Evolutionary conservation across 208 protist genomes (phyloP).

Genomic region (Leishmania tarentolae): DNA sequence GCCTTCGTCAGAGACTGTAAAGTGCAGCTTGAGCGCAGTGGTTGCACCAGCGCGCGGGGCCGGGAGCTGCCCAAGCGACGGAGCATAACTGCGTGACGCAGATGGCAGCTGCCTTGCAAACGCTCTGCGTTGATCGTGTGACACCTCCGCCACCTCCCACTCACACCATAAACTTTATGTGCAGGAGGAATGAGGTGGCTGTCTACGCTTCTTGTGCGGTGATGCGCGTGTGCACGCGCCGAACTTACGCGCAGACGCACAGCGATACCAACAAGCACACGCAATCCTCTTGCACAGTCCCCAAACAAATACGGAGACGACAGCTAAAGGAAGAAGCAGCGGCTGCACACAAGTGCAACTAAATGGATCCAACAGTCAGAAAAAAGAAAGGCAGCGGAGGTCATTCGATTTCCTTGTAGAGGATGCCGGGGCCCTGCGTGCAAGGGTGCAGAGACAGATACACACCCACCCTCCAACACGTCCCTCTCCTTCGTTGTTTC

Average conservation of each 20-base stretch:
- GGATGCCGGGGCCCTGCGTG: background rate
- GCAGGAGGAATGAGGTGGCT: background rate
- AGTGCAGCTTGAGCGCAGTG: slow-evolving; percentile 25
- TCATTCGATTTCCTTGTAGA: background rate
- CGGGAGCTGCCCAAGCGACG: slow-evolving; percentile 15
- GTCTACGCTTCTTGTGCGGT: background rate
- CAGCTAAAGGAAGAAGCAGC: background rate
- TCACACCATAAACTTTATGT: background rate
- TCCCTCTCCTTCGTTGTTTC: background rate
- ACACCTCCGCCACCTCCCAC: background rate
- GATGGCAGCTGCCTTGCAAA: background rate
- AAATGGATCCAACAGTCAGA: background rate
- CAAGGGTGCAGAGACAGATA: background rate
- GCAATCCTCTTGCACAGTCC: background rate
- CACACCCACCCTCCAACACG: background rate
- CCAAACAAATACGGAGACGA: background rate
- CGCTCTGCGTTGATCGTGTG: background rate
- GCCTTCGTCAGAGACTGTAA: slow-evolving; percentile 43
- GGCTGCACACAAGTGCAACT: background rate
- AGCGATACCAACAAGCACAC: background rate
- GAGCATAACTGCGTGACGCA: slow-evolving; percentile 3
- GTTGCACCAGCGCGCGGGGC: background rate
- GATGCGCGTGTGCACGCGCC: background rate
- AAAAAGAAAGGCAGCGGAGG: background rate
- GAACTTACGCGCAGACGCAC: background rate